phyloP scores from a whole-genome alignment of 1,139 yeast genomes.

The Yamadazyma spencermartinsiae region DNA sequence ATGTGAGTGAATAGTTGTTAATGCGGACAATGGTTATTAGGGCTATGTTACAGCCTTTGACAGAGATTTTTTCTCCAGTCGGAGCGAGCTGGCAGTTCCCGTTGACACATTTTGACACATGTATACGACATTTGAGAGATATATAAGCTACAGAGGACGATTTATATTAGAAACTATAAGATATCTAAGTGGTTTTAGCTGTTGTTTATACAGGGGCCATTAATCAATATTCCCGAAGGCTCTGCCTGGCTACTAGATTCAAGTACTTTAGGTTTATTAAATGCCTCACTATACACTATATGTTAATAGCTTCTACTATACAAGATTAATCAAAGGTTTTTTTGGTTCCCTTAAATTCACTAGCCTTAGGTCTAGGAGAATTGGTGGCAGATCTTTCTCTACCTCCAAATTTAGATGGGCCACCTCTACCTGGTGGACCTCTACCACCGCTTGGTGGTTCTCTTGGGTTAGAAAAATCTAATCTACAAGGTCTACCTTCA shows the following conservation, averaged over 20 bases:
- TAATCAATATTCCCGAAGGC: no score
- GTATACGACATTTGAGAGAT: no score
- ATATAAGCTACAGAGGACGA: no score
- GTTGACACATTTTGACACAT: not conserved
- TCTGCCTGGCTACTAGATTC: no score
- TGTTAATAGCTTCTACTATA: constrained; percentile 9
- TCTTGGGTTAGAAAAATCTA: constrained; percentile 93
- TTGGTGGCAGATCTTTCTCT: constrained; percentile 48
- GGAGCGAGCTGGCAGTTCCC: not conserved
- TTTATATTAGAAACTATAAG: no score
- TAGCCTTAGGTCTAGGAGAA: constrained; percentile 56
- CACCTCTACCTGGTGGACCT: constrained; percentile 43
- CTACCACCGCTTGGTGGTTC: constrained; percentile 49
- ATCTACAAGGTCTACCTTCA: constrained; percentile 91
- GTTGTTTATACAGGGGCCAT: no score
- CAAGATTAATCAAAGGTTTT: constrained; percentile 66
- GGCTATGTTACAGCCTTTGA: no score
- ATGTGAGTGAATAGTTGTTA: no score
- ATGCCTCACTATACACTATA: no score
- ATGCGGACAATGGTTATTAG: no score
- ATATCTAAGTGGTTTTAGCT: no score
- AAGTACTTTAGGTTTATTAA: no score
- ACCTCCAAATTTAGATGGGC: constrained; percentile 37
- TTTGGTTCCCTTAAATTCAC: constrained; percentile 72
- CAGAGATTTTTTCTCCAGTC: not conserved